Evolutionary conservation across 2,329 filamentous ascomycete genomes (phyloP), one percentile per base, ranked within the genome.

Genomic region (Stemphylium beticola): DNA sequence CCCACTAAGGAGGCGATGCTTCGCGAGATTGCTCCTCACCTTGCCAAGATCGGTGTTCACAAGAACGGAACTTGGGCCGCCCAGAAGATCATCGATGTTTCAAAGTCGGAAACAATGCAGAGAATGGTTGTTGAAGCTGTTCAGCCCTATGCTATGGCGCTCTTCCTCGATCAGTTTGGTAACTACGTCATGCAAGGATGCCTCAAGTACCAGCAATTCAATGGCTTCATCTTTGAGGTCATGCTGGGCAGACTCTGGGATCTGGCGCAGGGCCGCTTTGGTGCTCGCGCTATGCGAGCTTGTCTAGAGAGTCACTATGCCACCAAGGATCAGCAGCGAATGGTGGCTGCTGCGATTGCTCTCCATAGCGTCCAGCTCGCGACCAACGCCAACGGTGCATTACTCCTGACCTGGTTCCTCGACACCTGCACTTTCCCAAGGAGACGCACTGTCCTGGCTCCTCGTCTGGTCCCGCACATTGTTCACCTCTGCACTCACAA

Each of bases 61-160:
- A 99, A 99, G 85, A 99, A 99, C 69, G 95, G 95, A 59, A 99
- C 95, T 1, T 99, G 95, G 95, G 95, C 95, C 49, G 95, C 95
- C 1, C 95, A 99, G 78, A 99, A 98, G 83, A 98, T 99, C 69
- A 98, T 99, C 65, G 93, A 98, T 69, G 92, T 96, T 6, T 93
- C 92, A 74, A 92, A 95, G 77, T 92, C 90, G 0, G 87, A 89
- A 5, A 80, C 82, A 36, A 93, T 98, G 77, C 93, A 95, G 87
- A 79, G 82, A 41, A 80, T 92, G 78, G 93, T 99, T 69, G 89
- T 95, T 24, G 87, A 96, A 60, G 85, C 91, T 62, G 82, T 98
- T 26, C 89, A 89, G 3, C 88, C 92, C 0, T 97, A 96, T 77
- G 92, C 90, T 0, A 86, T 97, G 41, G 91, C 92, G 2, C 83